These are phyloP conservation scores for Leccinum boreale DNA, from an alignment of 768 basidiomycete species.

Conservation along the genomic window DNA sequence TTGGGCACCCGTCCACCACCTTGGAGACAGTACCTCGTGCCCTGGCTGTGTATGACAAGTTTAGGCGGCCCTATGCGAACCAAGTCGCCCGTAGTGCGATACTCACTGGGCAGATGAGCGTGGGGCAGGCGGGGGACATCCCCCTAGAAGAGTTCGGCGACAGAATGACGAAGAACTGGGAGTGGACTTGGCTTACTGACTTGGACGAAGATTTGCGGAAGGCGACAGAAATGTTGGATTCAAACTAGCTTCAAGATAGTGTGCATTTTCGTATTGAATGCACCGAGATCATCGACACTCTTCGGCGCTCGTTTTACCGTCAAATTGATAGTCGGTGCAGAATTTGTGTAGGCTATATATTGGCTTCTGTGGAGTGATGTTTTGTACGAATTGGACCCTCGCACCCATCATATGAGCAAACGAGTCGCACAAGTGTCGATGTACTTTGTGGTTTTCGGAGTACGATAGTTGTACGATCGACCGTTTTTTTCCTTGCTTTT, in stretches of 20 bases:
- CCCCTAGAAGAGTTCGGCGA: conserved; percentile 40
- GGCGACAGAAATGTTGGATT: conserved; percentile 15
- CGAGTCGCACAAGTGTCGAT: too few relatives aligned
- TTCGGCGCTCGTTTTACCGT: not conserved
- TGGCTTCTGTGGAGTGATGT: too few relatives aligned
- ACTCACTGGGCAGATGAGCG: conserved; percentile 13
- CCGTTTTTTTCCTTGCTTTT: too few relatives aligned
- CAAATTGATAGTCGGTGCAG: not conserved
- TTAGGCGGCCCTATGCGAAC: conserved; percentile 46
- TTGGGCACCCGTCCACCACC: conserved; percentile 41
- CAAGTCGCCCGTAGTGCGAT: conserved; percentile 31
- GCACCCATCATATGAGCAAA: too few relatives aligned
- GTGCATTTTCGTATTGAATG: not conserved
- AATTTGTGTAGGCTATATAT: too few relatives aligned
- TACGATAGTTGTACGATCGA: too few relatives aligned
- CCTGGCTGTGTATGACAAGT: conserved; percentile 45
- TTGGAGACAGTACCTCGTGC: conserved; percentile 39
- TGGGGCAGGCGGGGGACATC: conserved; percentile 15
- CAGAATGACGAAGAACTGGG: conserved; percentile 50
- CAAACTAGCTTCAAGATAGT: not conserved
- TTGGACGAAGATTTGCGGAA: conserved; percentile 21
- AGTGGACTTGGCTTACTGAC: conserved; percentile 43
- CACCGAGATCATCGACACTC: not conserved
- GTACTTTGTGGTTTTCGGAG: too few relatives aligned
- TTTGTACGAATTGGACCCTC: too few relatives aligned